Conservation (phyloP, 129 eudicot genomes). For the Sambucus nigra region DNA sequence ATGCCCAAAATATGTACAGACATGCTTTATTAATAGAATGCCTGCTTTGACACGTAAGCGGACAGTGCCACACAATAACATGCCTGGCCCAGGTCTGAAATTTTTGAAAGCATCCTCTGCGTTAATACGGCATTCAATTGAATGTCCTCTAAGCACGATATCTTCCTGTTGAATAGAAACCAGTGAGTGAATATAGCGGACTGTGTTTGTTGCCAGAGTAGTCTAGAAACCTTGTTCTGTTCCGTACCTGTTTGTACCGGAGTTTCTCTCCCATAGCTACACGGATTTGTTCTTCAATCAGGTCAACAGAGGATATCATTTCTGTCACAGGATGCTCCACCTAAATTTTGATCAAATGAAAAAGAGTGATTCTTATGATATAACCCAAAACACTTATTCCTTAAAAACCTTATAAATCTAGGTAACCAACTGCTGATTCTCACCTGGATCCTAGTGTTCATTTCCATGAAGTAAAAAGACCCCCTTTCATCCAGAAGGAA, state of each 20-base stretch:
- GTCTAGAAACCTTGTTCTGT: constrained; percentile 1
- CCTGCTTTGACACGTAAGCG: too few species aligned
- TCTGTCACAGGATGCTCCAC: constrained; percentile 99
- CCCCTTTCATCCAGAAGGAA: constrained; percentile 99
- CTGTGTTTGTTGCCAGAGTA: constrained; percentile 2
- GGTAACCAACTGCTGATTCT: constrained; percentile 1
- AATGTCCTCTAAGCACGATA: constrained; percentile 89
- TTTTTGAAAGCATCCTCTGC: constrained; percentile 99
- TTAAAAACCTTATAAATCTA: background rate
- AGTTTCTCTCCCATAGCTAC: constrained; percentile 95
- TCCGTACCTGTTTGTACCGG: constrained; percentile 74
- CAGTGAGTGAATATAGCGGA: constrained; percentile 9
- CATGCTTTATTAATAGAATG: constrained; percentile 2
- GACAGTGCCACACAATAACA: constrained; percentile 10
- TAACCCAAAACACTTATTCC: constrained; percentile 8
- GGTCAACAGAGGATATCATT: constrained; percentile 96
- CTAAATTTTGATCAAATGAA: constrained; percentile 21
- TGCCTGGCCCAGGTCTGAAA: constrained; percentile 99
- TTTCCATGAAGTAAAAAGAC: constrained; percentile 94
- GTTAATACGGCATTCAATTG: constrained; percentile 96
- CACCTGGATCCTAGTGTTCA: constrained; percentile 99
- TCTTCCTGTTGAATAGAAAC: constrained; percentile 55
- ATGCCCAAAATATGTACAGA: background rate
- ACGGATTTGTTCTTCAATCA: constrained; percentile 96
- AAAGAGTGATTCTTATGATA: constrained; percentile 4